Evolutionary conservation across 768 basidiomycete species (phyloP), one percentile per base, ranked within the genome.

Genomic region (Suillus discolor): DNA sequence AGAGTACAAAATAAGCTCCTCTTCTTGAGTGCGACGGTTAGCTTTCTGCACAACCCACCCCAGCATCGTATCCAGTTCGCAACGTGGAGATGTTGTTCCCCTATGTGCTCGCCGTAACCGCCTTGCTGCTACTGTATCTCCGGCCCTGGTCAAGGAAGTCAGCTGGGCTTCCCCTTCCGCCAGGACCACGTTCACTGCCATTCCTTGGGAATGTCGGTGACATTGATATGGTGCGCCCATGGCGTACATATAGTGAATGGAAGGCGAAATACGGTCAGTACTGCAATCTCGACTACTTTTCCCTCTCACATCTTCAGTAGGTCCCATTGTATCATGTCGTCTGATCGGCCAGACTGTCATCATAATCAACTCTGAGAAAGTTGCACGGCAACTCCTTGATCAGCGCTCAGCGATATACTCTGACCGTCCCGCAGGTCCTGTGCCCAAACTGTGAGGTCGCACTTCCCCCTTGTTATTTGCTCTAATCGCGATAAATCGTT

Each of bases 341-440:
- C 62, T 75, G 9, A 67, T 75, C 7, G 71, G 74, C 28, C 75
- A 75, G 42, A 62, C 67, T 8, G 63, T 76, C 25, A 55, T 75
- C 45, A 63, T 75, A 60, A 72, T 75, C 47, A 76, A 74, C 41
- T 75, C 75, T 6, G 65, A 57, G 15, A 69, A 45, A 31, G 65
- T 75, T 11, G 74, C 74, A 31, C 72, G 59, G 55, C 70, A 77
- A 44, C 49, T 75, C 45, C 72, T 75, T 53, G 72, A 77, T 62
- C 71, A 76, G 41, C 72, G 76, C 28, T 77, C 74, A 16, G 69
- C 72, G 20, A 61, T 47, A 44, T 75, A 77, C 51, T 77, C 76
- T 23, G 74, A 68, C 31, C 75, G 74, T 57, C 74, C 74, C 7
- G 47, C 71, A 18, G 65, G 67, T 6, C 67, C 67, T 53, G 61